phyloP scores from a whole-genome alignment of 1,284 basidiomycete genomes.

The Ceratobasidium sp. region DNA sequence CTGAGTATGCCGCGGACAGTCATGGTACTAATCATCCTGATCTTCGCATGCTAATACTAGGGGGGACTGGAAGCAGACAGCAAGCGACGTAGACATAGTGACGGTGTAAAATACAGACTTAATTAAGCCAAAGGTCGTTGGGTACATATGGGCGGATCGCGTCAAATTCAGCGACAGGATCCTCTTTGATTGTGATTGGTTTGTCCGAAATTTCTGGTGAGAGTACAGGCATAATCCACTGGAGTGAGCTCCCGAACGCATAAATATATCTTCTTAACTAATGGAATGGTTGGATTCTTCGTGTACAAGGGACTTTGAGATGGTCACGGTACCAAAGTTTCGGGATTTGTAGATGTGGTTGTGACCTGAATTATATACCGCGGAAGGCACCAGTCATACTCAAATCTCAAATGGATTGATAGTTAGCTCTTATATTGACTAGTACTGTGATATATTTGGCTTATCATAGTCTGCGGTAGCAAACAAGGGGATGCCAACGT shows the following conservation, averaged over 20 bases:
- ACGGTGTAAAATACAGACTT: background rate
- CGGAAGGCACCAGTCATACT: background rate
- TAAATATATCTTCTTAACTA: background rate
- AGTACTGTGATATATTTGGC: background rate
- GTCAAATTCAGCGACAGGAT: background rate
- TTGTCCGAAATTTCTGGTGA: background rate
- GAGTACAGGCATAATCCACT: background rate
- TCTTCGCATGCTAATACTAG: no score
- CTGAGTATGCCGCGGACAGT: no score
- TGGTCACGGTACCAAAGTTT: background rate
- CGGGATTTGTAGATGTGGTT: background rate
- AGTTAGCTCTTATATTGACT: background rate
- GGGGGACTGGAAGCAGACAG: no score
- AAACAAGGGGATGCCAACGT: conserved; percentile 2
- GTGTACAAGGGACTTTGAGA: background rate
- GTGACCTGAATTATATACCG: background rate
- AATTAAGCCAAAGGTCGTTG: conserved; percentile 18
- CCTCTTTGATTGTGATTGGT: background rate
- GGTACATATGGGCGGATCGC: background rate
- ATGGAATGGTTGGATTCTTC: background rate
- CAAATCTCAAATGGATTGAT: background rate
- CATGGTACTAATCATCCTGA: no score
- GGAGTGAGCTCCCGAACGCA: background rate
- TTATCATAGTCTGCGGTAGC: background rate
- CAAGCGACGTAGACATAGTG: no score